These are phyloP conservation scores for Ricinus communis DNA, from an alignment of 345 rosid genomes.

Conservation along the genomic window DNA sequence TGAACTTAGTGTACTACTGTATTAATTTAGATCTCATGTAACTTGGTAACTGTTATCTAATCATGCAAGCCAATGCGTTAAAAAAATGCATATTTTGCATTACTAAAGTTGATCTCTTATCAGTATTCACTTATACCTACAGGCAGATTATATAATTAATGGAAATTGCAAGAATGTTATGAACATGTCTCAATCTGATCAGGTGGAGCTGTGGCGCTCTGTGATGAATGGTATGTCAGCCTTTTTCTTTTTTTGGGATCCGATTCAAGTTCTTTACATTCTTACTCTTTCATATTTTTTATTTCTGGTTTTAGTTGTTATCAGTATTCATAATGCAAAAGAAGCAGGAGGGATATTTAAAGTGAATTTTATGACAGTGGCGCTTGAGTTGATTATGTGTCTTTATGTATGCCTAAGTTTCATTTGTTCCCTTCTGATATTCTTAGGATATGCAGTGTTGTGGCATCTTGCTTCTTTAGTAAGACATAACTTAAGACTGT, in stretches of 20 bases:
- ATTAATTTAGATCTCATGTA: not conserved
- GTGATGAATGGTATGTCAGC: conserved; percentile 68
- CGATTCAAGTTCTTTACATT: not conserved
- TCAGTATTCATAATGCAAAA: not conserved
- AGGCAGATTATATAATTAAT: conserved; percentile 89
- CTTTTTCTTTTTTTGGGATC: conserved; percentile 2
- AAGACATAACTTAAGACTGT: too few species aligned
- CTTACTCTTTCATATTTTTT: not conserved
- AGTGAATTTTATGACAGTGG: not conserved
- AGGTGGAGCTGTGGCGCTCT: conserved; percentile 77
- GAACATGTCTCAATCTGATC: conserved; percentile 95
- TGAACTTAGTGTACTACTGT: not conserved
- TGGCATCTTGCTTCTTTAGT: too few species aligned
- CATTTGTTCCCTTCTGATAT: not conserved
- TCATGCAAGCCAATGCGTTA: not conserved
- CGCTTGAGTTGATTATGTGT: not conserved
- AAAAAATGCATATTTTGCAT: not conserved
- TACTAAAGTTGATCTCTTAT: not conserved
- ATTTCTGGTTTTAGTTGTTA: not conserved
- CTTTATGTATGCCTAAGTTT: not conserved
- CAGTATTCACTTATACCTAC: conserved; percentile 28
- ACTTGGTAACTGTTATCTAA: too few species aligned
- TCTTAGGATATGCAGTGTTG: not conserved
- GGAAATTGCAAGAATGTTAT: conserved; percentile 96
- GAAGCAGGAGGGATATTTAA: not conserved